Evolutionary conservation across 192 early-diverging fungal species (phyloP), one percentile per base, ranked within the genome.

Genomic region (Backusella macrospora): DNA sequence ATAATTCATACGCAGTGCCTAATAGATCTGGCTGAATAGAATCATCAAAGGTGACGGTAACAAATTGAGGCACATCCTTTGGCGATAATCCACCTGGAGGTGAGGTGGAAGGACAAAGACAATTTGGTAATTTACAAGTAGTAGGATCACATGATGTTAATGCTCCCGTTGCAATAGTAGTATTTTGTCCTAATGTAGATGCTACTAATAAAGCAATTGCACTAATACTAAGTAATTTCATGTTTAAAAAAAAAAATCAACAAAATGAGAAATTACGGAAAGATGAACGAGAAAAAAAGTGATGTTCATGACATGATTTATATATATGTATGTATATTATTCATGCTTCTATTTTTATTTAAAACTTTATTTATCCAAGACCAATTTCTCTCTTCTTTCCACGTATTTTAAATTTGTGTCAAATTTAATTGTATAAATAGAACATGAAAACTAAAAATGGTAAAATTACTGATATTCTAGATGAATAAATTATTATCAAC

Each of bases 21-120:
- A 76, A 42, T 7, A 81, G 43, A 8, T 62, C 45, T 2, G 68
- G 40, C 34, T 88, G 86, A 74, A 92, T 39, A 16, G 89, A 81
- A 73, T 92, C 90, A 62, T 92, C 90, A 79, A 85, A 90, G 14
- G 90, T 89, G 48, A 89, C 59, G 13, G 81, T 80, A 59, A 87
- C 76, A 76, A 89, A 89, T 65, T 89, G 87, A 12, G 87, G 87
- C 1, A 81, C 82, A 6, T 82, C 79, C 21, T 78, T 80, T 14
- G 84, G 82, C 15, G 72, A 42, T 47, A 87, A 68, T 15, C 80
- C 80, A 47, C 81, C 84, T 21, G 86, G 83, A 72, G 85, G 85
- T 12, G 72, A 79, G 29, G 71, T 70, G 0, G 85, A 83, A 5
- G 86, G 78, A 44, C 86, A 88, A 12, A 84, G 71, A 72, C 86